These are phyloP conservation scores for Hemileia vastatrix DNA, from an alignment of 1,284 basidiomycete genomes.

Conservation along the genomic window DNA sequence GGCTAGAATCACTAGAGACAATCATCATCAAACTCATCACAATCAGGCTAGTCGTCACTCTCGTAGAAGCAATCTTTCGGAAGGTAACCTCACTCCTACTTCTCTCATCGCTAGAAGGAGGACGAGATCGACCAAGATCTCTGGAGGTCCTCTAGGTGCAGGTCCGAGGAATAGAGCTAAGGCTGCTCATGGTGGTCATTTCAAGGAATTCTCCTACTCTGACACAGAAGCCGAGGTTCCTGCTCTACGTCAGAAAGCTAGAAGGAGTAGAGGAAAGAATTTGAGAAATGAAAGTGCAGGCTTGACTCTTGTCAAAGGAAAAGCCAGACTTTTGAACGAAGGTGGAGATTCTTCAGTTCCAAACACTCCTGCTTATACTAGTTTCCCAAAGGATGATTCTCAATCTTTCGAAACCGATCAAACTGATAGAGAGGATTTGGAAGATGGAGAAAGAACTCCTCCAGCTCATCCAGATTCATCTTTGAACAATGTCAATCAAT, in stretches of 20 bases:
- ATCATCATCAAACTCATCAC: background rate
- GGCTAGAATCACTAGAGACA: conserved; percentile 26
- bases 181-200: conserved; percentile 11
- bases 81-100: background rate
- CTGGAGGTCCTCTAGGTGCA: background rate
- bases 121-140: background rate
- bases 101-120: background rate
- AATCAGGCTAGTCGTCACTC: background rate
- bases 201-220: conserved; percentile 29
- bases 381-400: background rate
- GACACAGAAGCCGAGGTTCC: conserved; percentile 32
- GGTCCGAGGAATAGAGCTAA: background rate
- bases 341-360: background rate
- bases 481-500: background rate
- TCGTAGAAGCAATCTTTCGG: background rate
- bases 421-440: background rate
- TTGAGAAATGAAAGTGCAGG: background rate
- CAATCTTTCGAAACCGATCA: background rate
- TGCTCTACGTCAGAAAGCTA: background rate
- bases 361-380: background rate
- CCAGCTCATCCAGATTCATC: background rate
- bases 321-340: background rate
- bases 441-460: background rate
- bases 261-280: background rate
- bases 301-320: background rate